Evolutionary conservation across 148 eudicot species (phyloP).

Genomic region (Rhododendron williamsianum): DNA sequence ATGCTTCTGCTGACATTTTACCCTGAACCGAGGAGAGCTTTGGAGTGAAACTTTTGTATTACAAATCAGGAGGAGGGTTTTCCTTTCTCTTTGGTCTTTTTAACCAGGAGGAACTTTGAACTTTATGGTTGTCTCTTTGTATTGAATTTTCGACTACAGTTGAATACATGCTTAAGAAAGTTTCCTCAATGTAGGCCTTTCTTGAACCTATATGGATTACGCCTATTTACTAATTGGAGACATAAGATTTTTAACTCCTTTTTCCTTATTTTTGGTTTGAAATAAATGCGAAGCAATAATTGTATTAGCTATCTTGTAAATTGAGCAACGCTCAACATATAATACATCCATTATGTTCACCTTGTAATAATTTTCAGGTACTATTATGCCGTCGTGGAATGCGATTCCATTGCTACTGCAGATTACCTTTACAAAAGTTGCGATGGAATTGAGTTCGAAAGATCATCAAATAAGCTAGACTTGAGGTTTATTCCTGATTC

Average conservation of each 20-base stretch:
- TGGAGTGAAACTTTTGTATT: not conserved
- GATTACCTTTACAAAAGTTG: conserved; percentile 80
- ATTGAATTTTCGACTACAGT: not conserved
- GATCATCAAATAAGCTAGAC: conserved; percentile 88
- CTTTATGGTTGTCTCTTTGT: not conserved
- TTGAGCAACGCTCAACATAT: not conserved
- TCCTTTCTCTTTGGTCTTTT: not conserved
- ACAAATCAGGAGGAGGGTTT: not conserved
- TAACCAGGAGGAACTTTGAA: not conserved
- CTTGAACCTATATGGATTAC: not conserved
- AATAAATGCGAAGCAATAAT: not conserved
- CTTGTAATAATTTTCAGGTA: conserved; percentile 44
- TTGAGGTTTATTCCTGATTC: conserved; percentile 91
- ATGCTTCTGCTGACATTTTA: not conserved
- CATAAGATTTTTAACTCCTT: not conserved
- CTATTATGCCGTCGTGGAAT: conserved; percentile 90
- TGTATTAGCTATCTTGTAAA: not conserved
- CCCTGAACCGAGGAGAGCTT: not conserved
- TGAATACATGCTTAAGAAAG: not conserved
- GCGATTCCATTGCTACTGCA: conserved; percentile 87
- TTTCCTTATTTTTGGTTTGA: not conserved
- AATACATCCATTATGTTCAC: not conserved
- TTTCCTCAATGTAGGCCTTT: not conserved
- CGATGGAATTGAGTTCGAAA: conserved; percentile 89
- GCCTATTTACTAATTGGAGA: not conserved